A percentile compares a stretch with the other conserved stretches of the same genome.
Conservation (phyloP, 2,329 filamentous ascomycete genomes). For the Monosporascus sp. region DNA sequence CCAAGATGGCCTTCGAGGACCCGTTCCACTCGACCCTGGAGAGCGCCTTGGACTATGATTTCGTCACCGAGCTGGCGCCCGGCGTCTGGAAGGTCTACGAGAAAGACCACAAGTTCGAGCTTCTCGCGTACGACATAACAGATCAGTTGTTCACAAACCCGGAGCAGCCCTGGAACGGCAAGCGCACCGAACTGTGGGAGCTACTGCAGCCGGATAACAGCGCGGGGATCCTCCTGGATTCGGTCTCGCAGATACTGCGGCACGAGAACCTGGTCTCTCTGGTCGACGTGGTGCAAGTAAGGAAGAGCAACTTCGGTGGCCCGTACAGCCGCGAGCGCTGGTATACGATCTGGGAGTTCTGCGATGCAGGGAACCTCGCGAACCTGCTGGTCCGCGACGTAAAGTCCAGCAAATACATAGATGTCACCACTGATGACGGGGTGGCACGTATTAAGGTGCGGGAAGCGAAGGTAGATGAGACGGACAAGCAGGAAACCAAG, state of each 20-base stretch:
- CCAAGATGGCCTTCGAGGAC: slow-evolving; percentile 8
- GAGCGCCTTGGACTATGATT: slow-evolving; percentile 18
- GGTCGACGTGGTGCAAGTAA: slow-evolving; percentile 29
- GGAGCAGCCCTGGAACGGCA: slow-evolving; percentile 1
- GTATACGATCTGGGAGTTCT: slow-evolving; percentile 43
- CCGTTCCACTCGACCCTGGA: slow-evolving; percentile 7
- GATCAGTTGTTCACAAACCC: slow-evolving; percentile 9
- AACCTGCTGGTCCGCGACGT: slow-evolving; percentile 28
- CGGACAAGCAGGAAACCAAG: slow-evolving; percentile 17
- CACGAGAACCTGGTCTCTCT: slow-evolving; percentile 46
- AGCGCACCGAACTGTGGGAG: slow-evolving; percentile 1
- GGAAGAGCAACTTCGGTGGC: slow-evolving; percentile 12
- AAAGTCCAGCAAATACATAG: slow-evolving; percentile 1
- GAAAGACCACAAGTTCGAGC: slow-evolving; percentile 19
- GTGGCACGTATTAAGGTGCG: slow-evolving; percentile 5
- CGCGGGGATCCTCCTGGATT: slow-evolving; percentile 16
- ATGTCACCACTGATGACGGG: slow-evolving; percentile 5
- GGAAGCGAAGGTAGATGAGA: slow-evolving; percentile 4
- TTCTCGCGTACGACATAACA: slow-evolving; percentile 25
- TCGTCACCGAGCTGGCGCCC: slow-evolving; percentile 19
- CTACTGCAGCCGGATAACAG: slow-evolving; percentile 12
- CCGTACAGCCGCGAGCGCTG: slow-evolving; percentile 2
- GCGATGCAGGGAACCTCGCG: slow-evolving; percentile 44
- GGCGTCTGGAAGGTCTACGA: slow-evolving; percentile 22
- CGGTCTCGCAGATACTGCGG: slow-evolving; percentile 35